These are phyloP conservation scores for Pseudocercospora eumusae DNA, from an alignment of 2,329 filamentous ascomycete species.

Conservation along the genomic window DNA sequence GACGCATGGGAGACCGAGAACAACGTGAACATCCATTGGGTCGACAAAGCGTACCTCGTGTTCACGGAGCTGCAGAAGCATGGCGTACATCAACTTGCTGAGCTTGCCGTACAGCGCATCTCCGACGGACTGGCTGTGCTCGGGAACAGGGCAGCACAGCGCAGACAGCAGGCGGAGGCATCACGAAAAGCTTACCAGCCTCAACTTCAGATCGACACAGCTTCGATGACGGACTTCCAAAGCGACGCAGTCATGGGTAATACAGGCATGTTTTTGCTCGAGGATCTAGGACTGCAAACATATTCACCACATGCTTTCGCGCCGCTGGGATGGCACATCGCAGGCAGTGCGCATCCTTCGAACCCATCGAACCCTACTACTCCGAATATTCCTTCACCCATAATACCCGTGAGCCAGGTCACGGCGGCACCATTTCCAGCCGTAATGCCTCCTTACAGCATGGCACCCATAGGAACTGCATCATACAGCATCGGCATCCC, in stretches of 20 bases:
- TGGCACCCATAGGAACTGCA: slow-evolving; percentile 25
- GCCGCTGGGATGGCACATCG: slow-evolving; percentile 37
- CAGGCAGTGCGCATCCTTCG: slow-evolving; percentile 29
- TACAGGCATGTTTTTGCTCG: slow-evolving; percentile 51
- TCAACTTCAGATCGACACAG: slow-evolving; percentile 28
- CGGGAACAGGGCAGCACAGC: slow-evolving; percentile 23
- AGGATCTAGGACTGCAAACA: slow-evolving; percentile 49
- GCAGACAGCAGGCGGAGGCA: slow-evolving; percentile 21
- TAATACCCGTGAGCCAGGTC: slow-evolving; percentile 36
- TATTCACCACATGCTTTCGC: slow-evolving; percentile 31
- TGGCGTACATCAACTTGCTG: slow-evolving; percentile 49
- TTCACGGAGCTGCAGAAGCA: slow-evolving; percentile 48
- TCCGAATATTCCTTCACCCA: slow-evolving; percentile 29
- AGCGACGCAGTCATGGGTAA: slow-evolving; percentile 50
- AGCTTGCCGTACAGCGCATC: slow-evolving; percentile 47
- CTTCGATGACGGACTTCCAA: slow-evolving; percentile 33
- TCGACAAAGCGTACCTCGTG: slow-evolving; percentile 46
- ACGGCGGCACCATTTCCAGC: slow-evolving; percentile 38
- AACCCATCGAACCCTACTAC: slow-evolving; percentile 27
- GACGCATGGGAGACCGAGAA: slow-evolving; percentile 49
- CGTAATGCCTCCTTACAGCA: slow-evolving; percentile 32
- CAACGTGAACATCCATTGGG: slow-evolving; percentile 42
- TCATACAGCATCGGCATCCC: slow-evolving; percentile 33
- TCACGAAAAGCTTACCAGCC: slow-evolving; percentile 25
- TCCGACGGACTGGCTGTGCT: slow-evolving; percentile 37